Evolutionary conservation across 257 asterid genomes (phyloP).

Genomic region (Orobanche coerulescens): DNA sequence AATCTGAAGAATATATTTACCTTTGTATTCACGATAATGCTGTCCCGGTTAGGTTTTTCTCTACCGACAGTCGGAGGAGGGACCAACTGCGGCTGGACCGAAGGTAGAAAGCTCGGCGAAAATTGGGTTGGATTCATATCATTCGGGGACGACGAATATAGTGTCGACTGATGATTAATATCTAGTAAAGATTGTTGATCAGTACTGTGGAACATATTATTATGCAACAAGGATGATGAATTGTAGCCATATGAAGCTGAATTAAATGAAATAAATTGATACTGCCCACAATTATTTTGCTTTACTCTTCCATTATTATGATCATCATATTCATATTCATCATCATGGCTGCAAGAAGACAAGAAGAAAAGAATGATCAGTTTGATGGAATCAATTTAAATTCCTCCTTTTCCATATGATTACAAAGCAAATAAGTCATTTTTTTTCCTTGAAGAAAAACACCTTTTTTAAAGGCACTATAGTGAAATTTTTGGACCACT

Average conservation of each 20-base stretch:
- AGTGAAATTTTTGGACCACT: slow-evolving; percentile 21
- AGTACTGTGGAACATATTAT: slow-evolving; percentile 29
- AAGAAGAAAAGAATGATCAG: slow-evolving; percentile 29
- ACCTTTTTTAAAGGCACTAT: slow-evolving; percentile 20
- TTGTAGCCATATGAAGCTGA: slow-evolving; percentile 35
- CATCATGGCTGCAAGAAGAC: slow-evolving; percentile 52
- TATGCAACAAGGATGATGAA: slow-evolving; percentile 41
- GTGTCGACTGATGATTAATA: slow-evolving; percentile 10
- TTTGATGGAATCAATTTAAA: too few relatives aligned
- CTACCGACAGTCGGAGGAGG: neutral
- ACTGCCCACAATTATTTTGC: slow-evolving; percentile 28
- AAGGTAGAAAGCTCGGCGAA: neutral
- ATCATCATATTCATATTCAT: too few relatives aligned
- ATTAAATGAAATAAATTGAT: slow-evolving; percentile 18
- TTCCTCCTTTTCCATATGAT: slow-evolving; percentile 19
- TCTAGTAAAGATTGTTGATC: slow-evolving; percentile 14
- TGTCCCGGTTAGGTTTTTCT: neutral
- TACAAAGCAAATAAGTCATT: slow-evolving; percentile 26
- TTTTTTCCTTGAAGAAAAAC: slow-evolving; percentile 17
- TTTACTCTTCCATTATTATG: slow-evolving; percentile 37
- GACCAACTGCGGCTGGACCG: neutral
- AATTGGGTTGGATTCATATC: neutral
- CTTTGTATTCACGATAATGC: neutral
- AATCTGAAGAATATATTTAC: neutral
- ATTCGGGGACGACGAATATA: neutral